Evolutionary conservation across 371 early-diverging fungal species (phyloP).

Genomic region (Lichtheimia ramosa): DNA sequence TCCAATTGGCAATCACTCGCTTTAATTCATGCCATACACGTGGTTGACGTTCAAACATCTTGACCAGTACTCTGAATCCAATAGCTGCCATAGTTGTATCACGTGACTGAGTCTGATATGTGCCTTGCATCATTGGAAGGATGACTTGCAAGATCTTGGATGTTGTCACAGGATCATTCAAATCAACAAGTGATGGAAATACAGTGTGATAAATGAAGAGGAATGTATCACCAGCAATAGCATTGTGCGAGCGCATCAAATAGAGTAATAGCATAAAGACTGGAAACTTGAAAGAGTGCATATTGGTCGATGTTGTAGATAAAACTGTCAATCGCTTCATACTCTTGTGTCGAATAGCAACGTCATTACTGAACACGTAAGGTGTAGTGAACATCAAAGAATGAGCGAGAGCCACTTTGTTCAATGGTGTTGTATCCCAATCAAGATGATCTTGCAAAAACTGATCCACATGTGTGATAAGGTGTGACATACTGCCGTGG

Average conservation of each 20-base stretch:
- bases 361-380: conserved; percentile 31
- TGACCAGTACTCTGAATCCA: conserved; percentile 46
- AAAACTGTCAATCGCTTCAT: conserved; percentile 24
- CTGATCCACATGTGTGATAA: conserved; percentile 7
- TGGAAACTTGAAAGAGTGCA: conserved; percentile 39
- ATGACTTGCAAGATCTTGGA: conserved; percentile 51
- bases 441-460: conserved; percentile 4
- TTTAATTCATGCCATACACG: conserved; percentile 62
- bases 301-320: conserved; percentile 15
- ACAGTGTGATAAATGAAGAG: conserved; percentile 42
- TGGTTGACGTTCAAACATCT: conserved; percentile 51
- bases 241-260: conserved; percentile 37
- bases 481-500: conserved; percentile 14
- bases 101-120: conserved; percentile 13
- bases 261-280: conserved; percentile 48
- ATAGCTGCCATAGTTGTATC: conserved; percentile 46
- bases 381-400: conserved; percentile 37
- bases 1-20: conserved; percentile 55
- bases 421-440: neutral
- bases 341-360: conserved; percentile 17
- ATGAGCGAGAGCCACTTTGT: conserved; percentile 20
- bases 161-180: conserved; percentile 52
- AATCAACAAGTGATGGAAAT: conserved; percentile 44
- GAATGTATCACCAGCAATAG: conserved; percentile 21
- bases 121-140: conserved; percentile 40